Evolutionary conservation across 176 grass and related monocot species (phyloP).

Genomic region (Eragrostis curvula): DNA sequence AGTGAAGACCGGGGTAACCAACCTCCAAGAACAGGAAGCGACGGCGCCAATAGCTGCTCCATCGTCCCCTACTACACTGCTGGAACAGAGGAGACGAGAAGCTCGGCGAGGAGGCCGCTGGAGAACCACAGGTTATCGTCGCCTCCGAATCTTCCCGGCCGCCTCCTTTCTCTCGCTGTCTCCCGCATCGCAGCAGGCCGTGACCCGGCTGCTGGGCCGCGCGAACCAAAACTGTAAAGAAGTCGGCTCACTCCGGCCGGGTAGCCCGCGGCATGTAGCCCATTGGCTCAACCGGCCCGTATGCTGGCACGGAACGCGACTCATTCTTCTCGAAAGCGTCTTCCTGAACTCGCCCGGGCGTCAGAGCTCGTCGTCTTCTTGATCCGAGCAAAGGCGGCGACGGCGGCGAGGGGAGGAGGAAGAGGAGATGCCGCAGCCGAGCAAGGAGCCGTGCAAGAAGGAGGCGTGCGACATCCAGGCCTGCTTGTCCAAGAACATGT

Average conservation of each 20-base stretch:
- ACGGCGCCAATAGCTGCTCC: no score
- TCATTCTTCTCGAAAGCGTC: not conserved
- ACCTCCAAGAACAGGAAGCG: not conserved
- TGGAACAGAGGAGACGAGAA: no score
- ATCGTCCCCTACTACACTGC: no score
- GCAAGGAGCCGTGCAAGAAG: slow-evolving; percentile 95
- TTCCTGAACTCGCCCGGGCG: not conserved
- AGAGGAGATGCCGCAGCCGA: slow-evolving; percentile 60
- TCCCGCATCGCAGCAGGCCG: not conserved
- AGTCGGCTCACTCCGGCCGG: not conserved
- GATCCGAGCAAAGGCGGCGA: not conserved
- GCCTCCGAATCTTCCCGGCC: not conserved
- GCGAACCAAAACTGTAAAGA: not conserved
- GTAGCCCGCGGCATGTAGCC: not conserved
- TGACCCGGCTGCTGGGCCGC: not conserved
- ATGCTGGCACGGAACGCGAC: not conserved
- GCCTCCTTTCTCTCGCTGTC: not conserved
- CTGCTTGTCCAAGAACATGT: slow-evolving; percentile 93
- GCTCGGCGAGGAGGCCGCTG: no score
- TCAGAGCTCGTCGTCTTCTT: not conserved
- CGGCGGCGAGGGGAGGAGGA: not conserved
- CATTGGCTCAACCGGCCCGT: not conserved
- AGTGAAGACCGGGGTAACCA: no score
- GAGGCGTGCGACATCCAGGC: slow-evolving; percentile 92
- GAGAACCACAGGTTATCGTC: no score